phyloP scores from a whole-genome alignment of 2,329 filamentous ascomycete genomes.

The Aureobasidium sp. region DNA sequence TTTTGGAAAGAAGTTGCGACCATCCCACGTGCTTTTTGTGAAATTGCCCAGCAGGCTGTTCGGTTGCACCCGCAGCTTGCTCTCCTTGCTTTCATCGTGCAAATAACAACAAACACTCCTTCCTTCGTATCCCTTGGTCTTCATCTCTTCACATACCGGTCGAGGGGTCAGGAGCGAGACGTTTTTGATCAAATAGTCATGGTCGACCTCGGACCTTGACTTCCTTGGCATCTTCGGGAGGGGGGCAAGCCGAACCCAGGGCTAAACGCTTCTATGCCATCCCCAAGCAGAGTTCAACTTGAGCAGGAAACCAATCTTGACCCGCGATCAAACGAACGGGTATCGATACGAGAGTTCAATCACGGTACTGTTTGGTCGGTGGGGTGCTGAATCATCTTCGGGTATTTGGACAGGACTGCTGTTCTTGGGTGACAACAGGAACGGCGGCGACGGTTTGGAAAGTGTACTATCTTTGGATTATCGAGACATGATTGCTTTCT shows the following conservation, averaged over 20 bases:
- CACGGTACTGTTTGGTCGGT: neutral
- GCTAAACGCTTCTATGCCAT: neutral
- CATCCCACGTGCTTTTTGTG: neutral
- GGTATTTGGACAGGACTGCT: neutral
- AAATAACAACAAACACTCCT: neutral
- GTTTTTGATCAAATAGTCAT: neutral
- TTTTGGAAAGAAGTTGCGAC: neutral
- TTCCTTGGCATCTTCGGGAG: neutral
- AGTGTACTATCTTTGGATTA: constrained; percentile 2
- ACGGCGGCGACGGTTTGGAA: neutral
- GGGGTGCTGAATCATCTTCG: neutral
- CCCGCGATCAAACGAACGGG: neutral
- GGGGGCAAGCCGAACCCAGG: no score
- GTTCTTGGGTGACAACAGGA: neutral
- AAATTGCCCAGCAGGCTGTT: neutral
- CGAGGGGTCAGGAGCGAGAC: neutral
- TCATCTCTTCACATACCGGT: neutral
- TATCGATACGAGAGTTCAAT: neutral
- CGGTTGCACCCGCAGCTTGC: neutral
- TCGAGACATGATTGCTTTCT: neutral
- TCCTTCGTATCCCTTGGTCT: neutral
- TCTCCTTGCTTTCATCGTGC: neutral
- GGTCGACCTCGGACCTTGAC: neutral
- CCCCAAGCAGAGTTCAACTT: neutral
- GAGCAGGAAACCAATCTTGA: neutral